Evolutionary conservation across 352 stramenopile species (phyloP), one percentile per base, ranked within the genome.

Genomic region (Elongisporangium prolatum): DNA sequence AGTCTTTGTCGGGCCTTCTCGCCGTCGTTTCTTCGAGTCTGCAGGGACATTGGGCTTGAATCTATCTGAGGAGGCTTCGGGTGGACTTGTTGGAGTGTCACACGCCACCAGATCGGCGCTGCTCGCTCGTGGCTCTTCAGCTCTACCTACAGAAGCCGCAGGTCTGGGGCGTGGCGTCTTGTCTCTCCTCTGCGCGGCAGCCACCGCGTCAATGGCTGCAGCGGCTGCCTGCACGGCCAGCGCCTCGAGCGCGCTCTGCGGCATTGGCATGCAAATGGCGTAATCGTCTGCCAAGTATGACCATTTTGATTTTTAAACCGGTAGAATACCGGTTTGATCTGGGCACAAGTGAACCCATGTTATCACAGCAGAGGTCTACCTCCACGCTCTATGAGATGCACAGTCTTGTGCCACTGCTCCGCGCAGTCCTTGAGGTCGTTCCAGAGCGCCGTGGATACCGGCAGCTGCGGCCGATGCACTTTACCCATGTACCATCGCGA

Each of bases 361-460:
- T 38, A 38, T 38, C 28, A 38, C 0, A 38, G 28, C 28, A 44
- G 10, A 16, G 34, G 34, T 17, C 34, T 44, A 13, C 34, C 34
- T 25, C 49, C 14, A 51, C 55, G 24, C 24, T 69, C 17, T 59
- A 51, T 72, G 21, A 59, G 55, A 34, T 72, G 64, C n/a, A 72
- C 57, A 18, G 63, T 25, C 25, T 65, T 51, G 8, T 61, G 57
- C 68, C 68, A 76, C n/a, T 54, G 67, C 22, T 73, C 68, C 56
- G 71, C 73, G 5, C 47, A 60, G 28, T 68, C 54, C 21, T 52
- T 52, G 47, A 76, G 50, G 21, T 72, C 63, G 55, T 51, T 40
- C 66, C 66, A 74, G 2, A 48, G 53, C 20, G 63, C 56, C n/a
- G 53, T 3, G 6, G 63, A 52, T 17, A 65, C 22, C 6, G 37